Evolutionary conservation across 192 early-diverging fungal genomes (phyloP), one percentile per base, ranked within the genome.

Genomic region (Backusella tuberculispora): DNA sequence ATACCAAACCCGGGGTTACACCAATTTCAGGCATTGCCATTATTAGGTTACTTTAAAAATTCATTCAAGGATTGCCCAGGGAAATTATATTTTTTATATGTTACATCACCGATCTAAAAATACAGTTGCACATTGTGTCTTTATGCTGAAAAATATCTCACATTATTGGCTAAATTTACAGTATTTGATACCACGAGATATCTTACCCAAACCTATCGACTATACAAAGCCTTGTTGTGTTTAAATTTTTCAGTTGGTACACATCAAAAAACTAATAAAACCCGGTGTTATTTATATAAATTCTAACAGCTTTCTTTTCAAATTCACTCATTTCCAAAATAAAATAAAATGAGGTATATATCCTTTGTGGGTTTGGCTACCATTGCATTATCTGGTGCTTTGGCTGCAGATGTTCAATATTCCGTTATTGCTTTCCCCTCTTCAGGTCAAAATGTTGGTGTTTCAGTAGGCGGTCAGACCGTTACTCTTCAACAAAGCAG

Each of bases 341-440:
- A 24, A 24, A 13, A 47, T 29, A 46, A 47, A 46, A 79, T 80
- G 78, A 80, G 68, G 56, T 74, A 63, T 14, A 21, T 72, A 26
- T 50, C 66, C 10, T 43, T 66, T 69, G 46, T 46, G 26, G 34
- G 69, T 42, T 24, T 76, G 34, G 19, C 73, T 15, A 71, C 71
- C 7, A 60, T 73, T 9, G 79, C 75, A 10, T 12, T 76, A 4
- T 73, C 72, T 19, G 60, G 69, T 14, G 43, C 21, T 5, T 37
- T 50, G 5, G 68, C 56, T 43, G 79, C 79, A 14, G 79, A 80
- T 74, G 79, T 80, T 40, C 70, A 76, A 24, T 80, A 80, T 38
- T 72, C 75, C 6, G 79, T 80, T n/a, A 41, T 80, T 17, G 79
- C 79, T 26, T 80, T 80, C 60, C 79, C 79, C 40, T 19, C 64